Conservation (phyloP, 495 filamentous ascomycete genomes). For the Niebla homalea region DNA sequence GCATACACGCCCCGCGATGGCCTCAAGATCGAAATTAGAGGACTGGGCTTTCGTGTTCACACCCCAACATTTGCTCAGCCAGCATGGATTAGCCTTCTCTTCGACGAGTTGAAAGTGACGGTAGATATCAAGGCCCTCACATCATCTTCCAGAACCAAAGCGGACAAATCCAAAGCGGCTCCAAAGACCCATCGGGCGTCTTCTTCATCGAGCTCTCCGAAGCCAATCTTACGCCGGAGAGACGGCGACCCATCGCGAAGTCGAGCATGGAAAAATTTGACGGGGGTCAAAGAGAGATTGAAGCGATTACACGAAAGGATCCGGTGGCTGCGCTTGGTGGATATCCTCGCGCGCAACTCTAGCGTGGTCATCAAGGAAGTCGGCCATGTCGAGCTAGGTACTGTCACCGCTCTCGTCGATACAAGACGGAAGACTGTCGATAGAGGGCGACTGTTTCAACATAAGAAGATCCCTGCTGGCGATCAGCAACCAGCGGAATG, state of each 20-base stretch:
- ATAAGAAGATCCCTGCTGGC: conserved; percentile 53
- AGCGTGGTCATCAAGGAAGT: conserved; percentile 61
- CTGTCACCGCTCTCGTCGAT: conserved; percentile 74
- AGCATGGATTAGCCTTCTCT: conserved; percentile 85
- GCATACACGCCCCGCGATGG: conserved; percentile 79
- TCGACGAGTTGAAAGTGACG: conserved; percentile 73
- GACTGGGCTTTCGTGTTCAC: conserved; percentile 75
- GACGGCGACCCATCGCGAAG: conserved; percentile 34
- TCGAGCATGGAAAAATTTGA: conserved; percentile 66
- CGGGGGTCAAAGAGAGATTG: conserved; percentile 63
- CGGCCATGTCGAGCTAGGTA: conserved; percentile 72
- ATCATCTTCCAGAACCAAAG: conserved; percentile 30
- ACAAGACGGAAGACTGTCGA: conserved; percentile 85
- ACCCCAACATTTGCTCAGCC: conserved; percentile 91
- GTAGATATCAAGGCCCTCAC: conserved; percentile 54
- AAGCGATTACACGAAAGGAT: conserved; percentile 78
- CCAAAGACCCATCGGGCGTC: conserved; percentile 9
- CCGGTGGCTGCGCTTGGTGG: conserved; percentile 78
- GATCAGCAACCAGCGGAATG: conserved; percentile 83
- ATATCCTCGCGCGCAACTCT: conserved; percentile 74
- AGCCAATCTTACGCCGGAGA: conserved; percentile 10
- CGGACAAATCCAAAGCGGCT: conserved; percentile 2
- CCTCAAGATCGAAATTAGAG: conserved; percentile 75
- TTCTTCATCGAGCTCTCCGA: conserved; percentile 9
- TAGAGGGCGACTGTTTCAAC: conserved; percentile 78